These are phyloP conservation scores for Penicillium bovifimosum DNA, from an alignment of 495 filamentous ascomycete species.

Conservation along the genomic window DNA sequence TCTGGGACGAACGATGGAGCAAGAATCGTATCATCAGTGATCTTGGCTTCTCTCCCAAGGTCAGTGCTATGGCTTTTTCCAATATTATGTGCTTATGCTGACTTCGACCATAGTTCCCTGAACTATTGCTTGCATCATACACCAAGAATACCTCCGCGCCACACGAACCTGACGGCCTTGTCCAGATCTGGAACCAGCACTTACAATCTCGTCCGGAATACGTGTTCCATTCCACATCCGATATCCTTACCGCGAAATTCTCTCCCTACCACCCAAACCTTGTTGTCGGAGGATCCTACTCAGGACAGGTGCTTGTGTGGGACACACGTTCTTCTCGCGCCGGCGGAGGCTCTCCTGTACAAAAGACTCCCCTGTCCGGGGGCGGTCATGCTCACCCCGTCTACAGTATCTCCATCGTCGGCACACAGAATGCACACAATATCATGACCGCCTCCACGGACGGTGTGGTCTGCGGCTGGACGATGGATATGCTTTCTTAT, in stretches of 20 bases:
- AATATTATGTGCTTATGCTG: constrained; percentile 10
- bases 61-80: constrained; percentile 21
- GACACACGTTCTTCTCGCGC: constrained; percentile 67
- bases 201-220: constrained; percentile 91
- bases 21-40: constrained; percentile 95
- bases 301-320: constrained; percentile 96
- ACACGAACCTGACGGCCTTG: constrained; percentile 88
- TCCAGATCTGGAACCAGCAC: constrained; percentile 96
- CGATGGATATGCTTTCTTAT: constrained; percentile 91
- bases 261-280: constrained; percentile 96
- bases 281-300: constrained; percentile 92
- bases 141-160: constrained; percentile 95
- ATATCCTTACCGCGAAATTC: constrained; percentile 92
- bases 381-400: constrained; percentile 91
- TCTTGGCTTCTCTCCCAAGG: constrained; percentile 88
- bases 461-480: constrained; percentile 94
- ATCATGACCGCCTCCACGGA: constrained; percentile 95
- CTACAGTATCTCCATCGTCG: constrained; percentile 90
- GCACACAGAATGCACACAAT: constrained; percentile 98
- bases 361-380: constrained; percentile 92
- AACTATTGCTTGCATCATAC: constrained; percentile 88
- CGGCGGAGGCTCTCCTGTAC: constrained; percentile 77
- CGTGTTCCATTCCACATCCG: constrained; percentile 91
- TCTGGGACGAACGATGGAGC: constrained; percentile 93
- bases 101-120: constrained; percentile 58